Percentiles rank a stretch among this genome's conserved stretches.
Evolutionary conservation across 768 basidiomycete genomes (phyloP).

Genomic region (Pluteus cervinus): DNA sequence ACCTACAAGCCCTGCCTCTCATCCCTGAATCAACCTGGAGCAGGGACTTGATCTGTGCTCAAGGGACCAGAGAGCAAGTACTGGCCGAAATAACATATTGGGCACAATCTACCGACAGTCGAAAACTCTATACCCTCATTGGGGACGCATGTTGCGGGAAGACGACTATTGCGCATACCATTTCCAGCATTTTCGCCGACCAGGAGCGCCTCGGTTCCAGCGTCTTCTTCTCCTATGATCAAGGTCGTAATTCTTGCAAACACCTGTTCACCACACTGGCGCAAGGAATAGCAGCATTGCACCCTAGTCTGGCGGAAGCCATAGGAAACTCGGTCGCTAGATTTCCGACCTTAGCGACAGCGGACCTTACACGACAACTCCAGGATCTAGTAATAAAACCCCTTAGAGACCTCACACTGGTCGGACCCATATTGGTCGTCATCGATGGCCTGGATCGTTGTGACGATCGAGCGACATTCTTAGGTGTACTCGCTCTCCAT

Average conservation of each 20-base stretch:
- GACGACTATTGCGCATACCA: slow-evolving; percentile 22
- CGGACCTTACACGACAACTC: slow-evolving; percentile 15
- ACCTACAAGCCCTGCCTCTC: slow-evolving; percentile 4
- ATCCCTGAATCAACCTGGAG: slow-evolving; percentile 9
- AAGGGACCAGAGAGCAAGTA: slow-evolving; percentile 7
- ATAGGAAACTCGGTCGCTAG: no score
- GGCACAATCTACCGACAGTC: slow-evolving; percentile 10
- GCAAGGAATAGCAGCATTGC: no score
- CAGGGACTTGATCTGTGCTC: slow-evolving; percentile 4
- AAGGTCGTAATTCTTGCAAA: no score
- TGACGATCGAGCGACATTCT: slow-evolving; percentile 8
- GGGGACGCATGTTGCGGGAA: slow-evolving; percentile 24
- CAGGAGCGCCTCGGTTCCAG: slow-evolving; percentile 24
- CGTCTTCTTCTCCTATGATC: no score
- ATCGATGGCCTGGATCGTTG: slow-evolving; percentile 28
- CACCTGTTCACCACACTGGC: no score
- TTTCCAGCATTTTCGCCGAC: slow-evolving; percentile 18
- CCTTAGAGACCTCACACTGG: slow-evolving; percentile 11
- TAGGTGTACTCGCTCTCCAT: no score
- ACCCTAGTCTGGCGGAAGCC: no score
- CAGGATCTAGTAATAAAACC: slow-evolving; percentile 21
- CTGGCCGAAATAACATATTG: slow-evolving; percentile 14
- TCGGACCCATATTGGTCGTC: slow-evolving; percentile 26
- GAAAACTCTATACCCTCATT: slow-evolving; percentile 18
- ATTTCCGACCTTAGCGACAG: no score